Conservation (phyloP, 805 yeast genomes). For the Ogataea haglerorum region DNA sequence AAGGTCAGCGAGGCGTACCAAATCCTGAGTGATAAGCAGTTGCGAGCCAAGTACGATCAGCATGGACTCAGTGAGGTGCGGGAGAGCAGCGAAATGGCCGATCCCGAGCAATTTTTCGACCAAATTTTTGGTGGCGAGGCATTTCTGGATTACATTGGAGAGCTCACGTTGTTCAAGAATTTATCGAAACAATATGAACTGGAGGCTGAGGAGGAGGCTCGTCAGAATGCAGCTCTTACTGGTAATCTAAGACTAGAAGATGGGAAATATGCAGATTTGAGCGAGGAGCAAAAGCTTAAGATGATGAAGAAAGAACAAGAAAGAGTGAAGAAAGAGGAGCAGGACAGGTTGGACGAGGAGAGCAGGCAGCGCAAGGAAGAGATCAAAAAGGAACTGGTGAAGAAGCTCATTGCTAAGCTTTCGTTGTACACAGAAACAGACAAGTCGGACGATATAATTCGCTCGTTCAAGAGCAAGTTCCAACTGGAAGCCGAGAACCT, state of each 20-base stretch:
- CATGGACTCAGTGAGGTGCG: constrained; percentile 57
- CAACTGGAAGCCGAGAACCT: constrained; percentile 68
- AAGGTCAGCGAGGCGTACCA: constrained; percentile 70
- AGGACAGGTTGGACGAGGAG: constrained; percentile 72
- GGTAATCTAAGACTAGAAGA: constrained; percentile 27
- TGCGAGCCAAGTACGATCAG: constrained; percentile 75
- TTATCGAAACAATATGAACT: constrained; percentile 52
- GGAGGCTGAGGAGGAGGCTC: constrained; percentile 32
- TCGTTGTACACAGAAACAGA: constrained; percentile 51
- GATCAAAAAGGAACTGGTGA: constrained; percentile 48
- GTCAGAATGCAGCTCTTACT: constrained; percentile 36
- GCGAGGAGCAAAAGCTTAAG: constrained; percentile 30
- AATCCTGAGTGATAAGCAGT: constrained; percentile 68
- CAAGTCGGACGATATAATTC: constrained; percentile 57
- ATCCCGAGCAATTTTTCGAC: constrained; percentile 82
- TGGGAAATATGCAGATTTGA: constrained; percentile 19
- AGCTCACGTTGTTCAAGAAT: constrained; percentile 64
- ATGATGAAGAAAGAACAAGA: constrained; percentile 29
- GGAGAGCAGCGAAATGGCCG: constrained; percentile 62
- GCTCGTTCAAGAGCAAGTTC: constrained; percentile 51
- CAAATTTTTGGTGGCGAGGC: constrained; percentile 83
- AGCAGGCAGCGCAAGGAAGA: constrained; percentile 57
- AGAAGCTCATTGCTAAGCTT: constrained; percentile 47
- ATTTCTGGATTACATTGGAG: constrained; percentile 77
- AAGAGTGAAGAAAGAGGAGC: constrained; percentile 46